These are phyloP conservation scores for Fusarium siculi DNA, from an alignment of 2,329 filamentous ascomycete species.

Conservation along the genomic window DNA sequence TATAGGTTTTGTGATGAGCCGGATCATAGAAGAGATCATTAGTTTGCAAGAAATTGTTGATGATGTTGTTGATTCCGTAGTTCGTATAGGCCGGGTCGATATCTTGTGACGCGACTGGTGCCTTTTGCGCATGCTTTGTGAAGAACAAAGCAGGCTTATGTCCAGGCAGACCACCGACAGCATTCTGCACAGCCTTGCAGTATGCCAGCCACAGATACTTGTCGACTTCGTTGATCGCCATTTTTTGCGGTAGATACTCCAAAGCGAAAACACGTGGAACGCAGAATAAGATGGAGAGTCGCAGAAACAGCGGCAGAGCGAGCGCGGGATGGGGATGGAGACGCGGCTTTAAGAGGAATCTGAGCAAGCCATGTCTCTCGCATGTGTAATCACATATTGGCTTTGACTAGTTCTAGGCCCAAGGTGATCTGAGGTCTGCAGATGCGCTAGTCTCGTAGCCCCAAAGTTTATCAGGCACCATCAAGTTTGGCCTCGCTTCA, in stretches of 20 bases:
- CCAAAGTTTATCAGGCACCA: not conserved
- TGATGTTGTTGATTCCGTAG: conserved; percentile 27
- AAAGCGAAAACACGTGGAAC: not conserved
- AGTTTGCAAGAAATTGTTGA: conserved; percentile 31
- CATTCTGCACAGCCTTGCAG: conserved; percentile 33
- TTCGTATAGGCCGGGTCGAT: conserved; percentile 33
- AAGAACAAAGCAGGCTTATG: conserved; percentile 37
- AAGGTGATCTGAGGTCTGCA: not conserved
- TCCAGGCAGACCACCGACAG: conserved; percentile 31
- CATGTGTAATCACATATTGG: not conserved
- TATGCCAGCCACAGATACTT: conserved; percentile 34
- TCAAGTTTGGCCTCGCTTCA: not conserved
- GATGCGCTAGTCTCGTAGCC: conserved; percentile 15
- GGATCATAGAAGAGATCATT: conserved; percentile 32
- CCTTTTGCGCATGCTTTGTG: conserved; percentile 36
- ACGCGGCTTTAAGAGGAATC: not conserved
- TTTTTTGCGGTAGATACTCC: not conserved
- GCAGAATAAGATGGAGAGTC: not conserved
- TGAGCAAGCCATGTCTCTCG: conserved; percentile 8
- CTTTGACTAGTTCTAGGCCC: conserved; percentile 11
- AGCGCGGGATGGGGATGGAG: not conserved
- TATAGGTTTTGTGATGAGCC: conserved; percentile 33
- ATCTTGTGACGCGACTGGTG: conserved; percentile 25
- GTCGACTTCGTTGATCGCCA: conserved; percentile 21
- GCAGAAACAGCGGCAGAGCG: not conserved